Evolutionary conservation across 2,329 filamentous ascomycete species (phyloP).

Genomic region (Aureobasidium pullulans): DNA sequence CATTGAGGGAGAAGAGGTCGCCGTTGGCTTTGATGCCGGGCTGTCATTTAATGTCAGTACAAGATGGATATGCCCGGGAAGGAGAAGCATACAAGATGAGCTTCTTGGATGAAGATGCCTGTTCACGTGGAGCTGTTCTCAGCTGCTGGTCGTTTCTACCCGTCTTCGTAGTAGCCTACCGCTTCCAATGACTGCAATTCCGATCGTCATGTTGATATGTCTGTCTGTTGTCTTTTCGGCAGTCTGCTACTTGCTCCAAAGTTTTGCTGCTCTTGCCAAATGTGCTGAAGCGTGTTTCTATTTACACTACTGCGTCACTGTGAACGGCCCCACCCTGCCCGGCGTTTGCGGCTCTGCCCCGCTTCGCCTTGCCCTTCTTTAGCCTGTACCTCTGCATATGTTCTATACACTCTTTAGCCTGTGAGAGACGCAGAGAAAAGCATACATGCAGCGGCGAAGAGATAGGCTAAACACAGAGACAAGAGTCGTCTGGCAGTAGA

Average conservation of each 20-base stretch:
- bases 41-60: conserved; percentile 20
- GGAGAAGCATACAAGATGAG: conserved; percentile 43
- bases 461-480: no score
- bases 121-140: background rate
- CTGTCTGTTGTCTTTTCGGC: background rate
- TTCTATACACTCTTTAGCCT: background rate
- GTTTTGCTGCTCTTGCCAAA: background rate
- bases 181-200: conserved; percentile 55
- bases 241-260: background rate
- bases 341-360: background rate
- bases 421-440: background rate
- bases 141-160: background rate
- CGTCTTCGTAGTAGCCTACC: conserved; percentile 24
- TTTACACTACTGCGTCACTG: conserved; percentile 1
- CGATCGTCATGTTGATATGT: conserved; percentile 24
- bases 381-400: background rate
- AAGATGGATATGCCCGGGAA: background rate
- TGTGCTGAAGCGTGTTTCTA: background rate
- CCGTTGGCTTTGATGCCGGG: conserved; percentile 53
- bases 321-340: conserved; percentile 2
- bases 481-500: no score
- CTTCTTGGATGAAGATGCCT: conserved; percentile 53
- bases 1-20: conserved; percentile 47
- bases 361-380: conserved; percentile 1
- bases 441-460: no score